These are phyloP conservation scores for Luffa aegyptiaca DNA, from an alignment of 306 rosid species.

Conservation along the genomic window DNA sequence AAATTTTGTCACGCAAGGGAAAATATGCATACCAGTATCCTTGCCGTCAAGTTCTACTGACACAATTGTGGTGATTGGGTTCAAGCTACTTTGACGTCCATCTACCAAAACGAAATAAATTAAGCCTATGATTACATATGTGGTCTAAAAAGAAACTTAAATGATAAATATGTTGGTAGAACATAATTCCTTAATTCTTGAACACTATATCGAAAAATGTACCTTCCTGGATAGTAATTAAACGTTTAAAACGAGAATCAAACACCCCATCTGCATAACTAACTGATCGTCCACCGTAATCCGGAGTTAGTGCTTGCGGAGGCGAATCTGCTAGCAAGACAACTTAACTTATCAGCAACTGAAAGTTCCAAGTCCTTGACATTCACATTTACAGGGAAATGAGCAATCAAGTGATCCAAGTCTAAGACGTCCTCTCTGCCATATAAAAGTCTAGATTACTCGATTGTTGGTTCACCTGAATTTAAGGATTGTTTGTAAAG, in stretches of 20 bases:
- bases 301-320: conserved; percentile 65
- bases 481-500: conserved; percentile 57
- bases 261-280: conserved; percentile 84
- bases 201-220: background rate
- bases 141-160: background rate
- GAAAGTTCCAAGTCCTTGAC: background rate
- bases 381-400: background rate
- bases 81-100: conserved; percentile 52
- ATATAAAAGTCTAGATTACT: background rate
- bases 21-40: conserved; percentile 41
- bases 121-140: background rate
- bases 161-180: background rate
- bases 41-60: conserved; percentile 46
- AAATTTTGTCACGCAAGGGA: background rate
- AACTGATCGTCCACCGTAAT: conserved; percentile 56
- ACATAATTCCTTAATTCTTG: background rate
- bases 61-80: conserved; percentile 58
- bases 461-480: conserved; percentile 14
- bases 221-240: conserved; percentile 81
- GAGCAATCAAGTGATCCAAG: background rate
- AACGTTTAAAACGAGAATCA: conserved; percentile 68
- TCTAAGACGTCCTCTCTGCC: background rate
- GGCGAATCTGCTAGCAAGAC: conserved; percentile 36
- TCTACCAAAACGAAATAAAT: conserved; percentile 32
- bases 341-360: conserved; percentile 9